Evolutionary conservation across 805 yeast species (phyloP), one percentile per base, ranked within the genome.

Genomic region (Starmerella roubikii): DNA sequence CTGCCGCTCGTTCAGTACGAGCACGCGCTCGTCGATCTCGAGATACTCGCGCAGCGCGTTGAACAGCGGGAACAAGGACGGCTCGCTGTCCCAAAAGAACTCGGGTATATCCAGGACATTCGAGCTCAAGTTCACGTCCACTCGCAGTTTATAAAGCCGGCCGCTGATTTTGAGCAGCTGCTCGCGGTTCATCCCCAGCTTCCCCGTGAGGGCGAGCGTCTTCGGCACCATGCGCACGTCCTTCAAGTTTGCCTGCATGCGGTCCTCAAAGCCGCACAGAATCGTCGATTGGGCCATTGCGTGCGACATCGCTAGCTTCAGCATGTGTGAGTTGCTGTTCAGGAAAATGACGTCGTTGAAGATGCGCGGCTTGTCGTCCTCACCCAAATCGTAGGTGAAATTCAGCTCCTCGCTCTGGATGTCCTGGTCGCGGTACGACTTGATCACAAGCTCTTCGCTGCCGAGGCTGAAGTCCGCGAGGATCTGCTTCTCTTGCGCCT

Each of bases 201-300:
- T 71, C 5, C 98, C 98, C 0, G 94, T 83, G 27, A 91, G 60
- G 0, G 98, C 97, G 38, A 91, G 61, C 42, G 86, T 72, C 53
- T 82, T 83, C 1, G 98, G 98, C 25, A 91, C 66, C 53, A 76
- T 77, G n/a, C 93, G 78, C 26, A 88, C 88, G 47, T 85, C 78
- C 43, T 76, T 78, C 54, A 91, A 66, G 42, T 80, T 76, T 26
- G 76, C 76, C 12, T 88, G 81, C 77, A 91, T 84, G 50, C 94
- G 68, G 30, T 93, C 80, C 58, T 91, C 98, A 60, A 88, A 91
- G 42, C 86, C 64, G 30, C 94, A 80, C 24, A 91, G 61, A 56
- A 86, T 91, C 1, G 96, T 86, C 47, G 93, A 83, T 59, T 91
- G 98, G 0, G 97, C 96, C 45, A 91, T 83, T 1, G 97, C 94